Base-by-base conservation (phyloP, 2,329 filamentous ascomycete species). In the Zalaria sp. region DNA sequence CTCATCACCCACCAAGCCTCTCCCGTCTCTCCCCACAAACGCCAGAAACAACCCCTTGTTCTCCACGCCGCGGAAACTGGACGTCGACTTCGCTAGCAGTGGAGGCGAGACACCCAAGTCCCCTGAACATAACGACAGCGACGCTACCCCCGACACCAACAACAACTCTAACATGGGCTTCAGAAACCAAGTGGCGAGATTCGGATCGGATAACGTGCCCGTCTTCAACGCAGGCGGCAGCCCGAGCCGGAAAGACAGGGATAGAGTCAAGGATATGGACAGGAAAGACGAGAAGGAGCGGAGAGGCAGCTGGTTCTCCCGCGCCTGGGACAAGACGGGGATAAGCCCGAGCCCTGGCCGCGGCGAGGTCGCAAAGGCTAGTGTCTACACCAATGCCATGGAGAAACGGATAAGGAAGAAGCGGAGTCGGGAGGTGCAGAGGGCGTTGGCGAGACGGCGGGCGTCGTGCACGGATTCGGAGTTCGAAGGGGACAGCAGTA, bases 21-120 rank as follows among this genome's bases (percentile, higher is more conserved):
- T 66, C 6, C 63, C 65, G 25, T 53, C 57, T 7, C 47, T 56
- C 5, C 61, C 62, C 8, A 45, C 54, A 11, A 52, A 51, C 32
- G 57, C 55, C 54, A 47, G 58, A 3, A 51, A 55, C 37, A 60
- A 60, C 44, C 47, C 57, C 3, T 43, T 55, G 5, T 60, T 58
- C 44, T 58, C 48, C 43, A 63, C 62, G 26, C 62, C 61, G n/a
- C 55, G 60, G 27, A 61, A 56, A 38, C 45, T 50, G 8, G 49
- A 49, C 28, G 48, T 55, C 44, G 47, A 54, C 39, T 57, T 63
- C 42, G 65, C 64, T 43, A 68, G 66, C 43, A 67, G 64, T 8
- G 67, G 66, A 39, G 67, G 65, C 18, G 67, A 70, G 51, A 71
- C 67, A 35, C 67, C 67, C 0, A 62, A 63, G 45, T 67, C 65